Percentiles rank a stretch among this genome's conserved stretches.
Conservation (phyloP, 495 filamentous ascomycete genomes). For the Xylaria intraflava region DNA sequence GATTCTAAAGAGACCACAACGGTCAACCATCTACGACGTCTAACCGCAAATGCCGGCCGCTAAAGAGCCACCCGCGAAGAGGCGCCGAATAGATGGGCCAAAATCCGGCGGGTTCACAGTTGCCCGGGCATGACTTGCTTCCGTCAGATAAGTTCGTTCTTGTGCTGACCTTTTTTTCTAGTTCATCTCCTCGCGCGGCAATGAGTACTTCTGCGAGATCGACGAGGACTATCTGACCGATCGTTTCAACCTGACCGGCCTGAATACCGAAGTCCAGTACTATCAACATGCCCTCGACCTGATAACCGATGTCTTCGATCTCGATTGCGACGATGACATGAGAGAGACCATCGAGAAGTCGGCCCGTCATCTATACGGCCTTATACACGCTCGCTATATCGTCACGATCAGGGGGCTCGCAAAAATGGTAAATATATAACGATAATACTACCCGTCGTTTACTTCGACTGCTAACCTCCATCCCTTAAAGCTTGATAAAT, state of each 20-base stretch:
- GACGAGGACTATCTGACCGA: constrained; percentile 99
- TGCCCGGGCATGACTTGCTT: background rate
- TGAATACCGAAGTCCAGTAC: constrained; percentile 96
- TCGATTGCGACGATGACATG: constrained; percentile 98
- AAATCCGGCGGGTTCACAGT: background rate
- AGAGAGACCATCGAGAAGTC: constrained; percentile 97
- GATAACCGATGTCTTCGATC: constrained; percentile 99
- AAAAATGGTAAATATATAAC: constrained; percentile 71
- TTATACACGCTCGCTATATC: constrained; percentile 96
- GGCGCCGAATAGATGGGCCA: background rate
- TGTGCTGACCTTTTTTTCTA: constrained; percentile 27
- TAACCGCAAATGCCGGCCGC: background rate
- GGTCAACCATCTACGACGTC: background rate
- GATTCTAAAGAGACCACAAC: too few species aligned
- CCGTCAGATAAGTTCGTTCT: background rate
- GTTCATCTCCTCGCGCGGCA: constrained; percentile 96
- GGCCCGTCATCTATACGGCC: constrained; percentile 88
- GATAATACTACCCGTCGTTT: background rate
- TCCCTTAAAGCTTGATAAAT: constrained; percentile 77
- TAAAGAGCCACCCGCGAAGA: background rate
- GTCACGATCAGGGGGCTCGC: constrained; percentile 88
- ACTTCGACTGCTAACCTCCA: constrained; percentile 11
- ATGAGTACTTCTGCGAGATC: constrained; percentile 99
- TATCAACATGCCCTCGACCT: constrained; percentile 98
- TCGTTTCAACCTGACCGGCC: constrained; percentile 93